Evolutionary conservation across 225 moss, liverwort and hornwort genomes (phyloP), one percentile per base, ranked within the genome.

Genomic region (Rhytidiadelphus loreus): DNA sequence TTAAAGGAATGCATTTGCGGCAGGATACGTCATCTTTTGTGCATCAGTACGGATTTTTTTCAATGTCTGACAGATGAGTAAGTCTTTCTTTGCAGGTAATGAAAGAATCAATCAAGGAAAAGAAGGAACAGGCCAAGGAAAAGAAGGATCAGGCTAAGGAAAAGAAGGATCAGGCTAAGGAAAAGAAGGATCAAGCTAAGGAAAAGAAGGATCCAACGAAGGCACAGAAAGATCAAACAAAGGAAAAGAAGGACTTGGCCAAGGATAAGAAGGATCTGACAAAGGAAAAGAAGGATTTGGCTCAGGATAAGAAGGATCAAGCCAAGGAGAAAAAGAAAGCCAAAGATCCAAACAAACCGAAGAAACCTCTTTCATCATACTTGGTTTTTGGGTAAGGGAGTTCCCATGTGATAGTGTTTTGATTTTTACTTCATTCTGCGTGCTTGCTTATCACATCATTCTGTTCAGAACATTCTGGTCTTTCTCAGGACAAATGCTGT

Each of bases 281-380:
- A 0, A 88, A 79, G 79, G 89, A 85, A 39, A 88, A 84, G 39
- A 88, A 88, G 23, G 83, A 77, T 56, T 48, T 23, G n/a, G 81
- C 81, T 55, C 88, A 88, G 69, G 85, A 87, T 60, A 89, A 93
- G 91, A 95, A 96, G 60, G 96, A 97, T 13, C 91, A 95, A 86
- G 91, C 90, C 59, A 90, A 91, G 73, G 93, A 94, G 88, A 97
- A 95, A 82, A 97, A 95, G 79, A 95, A 93, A 77, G 85, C 88
- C 33, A 98, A 97, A 30, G 96, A 97, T 84, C 97, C 96, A 6
- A 96, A 93, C 91, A 98, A 94, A 83, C 98, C 97, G 2, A 98
- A 97, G 94, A 98, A 93, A 83, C 98, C 98, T 48, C 90, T 90
- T 46, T 94, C 97, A 52, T 95, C 97, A 5, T 98, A 97, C 66